Evolutionary conservation across 75 land plant species (phyloP).

Genomic region (Cupressus sempervirens): DNA sequence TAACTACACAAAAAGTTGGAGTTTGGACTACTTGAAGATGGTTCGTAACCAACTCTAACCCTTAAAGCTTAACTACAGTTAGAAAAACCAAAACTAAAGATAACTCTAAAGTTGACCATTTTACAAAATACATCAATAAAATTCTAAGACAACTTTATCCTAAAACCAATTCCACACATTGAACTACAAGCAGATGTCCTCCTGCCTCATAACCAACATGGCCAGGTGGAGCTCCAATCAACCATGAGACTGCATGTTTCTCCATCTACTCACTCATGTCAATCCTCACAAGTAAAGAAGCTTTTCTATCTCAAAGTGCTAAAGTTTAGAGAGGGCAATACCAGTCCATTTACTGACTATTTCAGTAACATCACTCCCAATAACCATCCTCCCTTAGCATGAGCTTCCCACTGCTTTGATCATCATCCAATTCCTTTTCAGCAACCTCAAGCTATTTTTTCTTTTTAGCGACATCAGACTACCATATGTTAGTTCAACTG

Average conservation of each 20-base stretch:
- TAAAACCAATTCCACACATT: too few relatives aligned
- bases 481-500: slow-evolving; percentile 90
- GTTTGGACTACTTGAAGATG: too few relatives aligned
- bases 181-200: slow-evolving; percentile 88
- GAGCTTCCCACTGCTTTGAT: too few relatives aligned
- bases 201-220: slow-evolving; percentile 99
- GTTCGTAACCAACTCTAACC: too few relatives aligned
- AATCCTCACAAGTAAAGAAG: slow-evolving; percentile 63
- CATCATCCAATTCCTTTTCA: slow-evolving; percentile 68
- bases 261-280: slow-evolving; percentile 99
- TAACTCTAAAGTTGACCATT: too few relatives aligned
- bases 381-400: slow-evolving; percentile 91
- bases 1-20: too few relatives aligned
- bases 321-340: slow-evolving; percentile 81
- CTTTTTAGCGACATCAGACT: slow-evolving; percentile 67
- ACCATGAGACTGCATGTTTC: slow-evolving; percentile 83
- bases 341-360: slow-evolving; percentile 97
- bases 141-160: too few relatives aligned
- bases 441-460: slow-evolving; percentile 71
- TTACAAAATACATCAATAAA: too few relatives aligned
- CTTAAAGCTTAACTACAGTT: too few relatives aligned
- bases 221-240: slow-evolving; percentile 92
- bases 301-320: slow-evolving; percentile 86
- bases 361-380: slow-evolving; percentile 81
- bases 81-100: too few relatives aligned